These are phyloP conservation scores for Ophiostoma piceae DNA, from an alignment of 2,329 filamentous ascomycete species.

Conservation along the genomic window DNA sequence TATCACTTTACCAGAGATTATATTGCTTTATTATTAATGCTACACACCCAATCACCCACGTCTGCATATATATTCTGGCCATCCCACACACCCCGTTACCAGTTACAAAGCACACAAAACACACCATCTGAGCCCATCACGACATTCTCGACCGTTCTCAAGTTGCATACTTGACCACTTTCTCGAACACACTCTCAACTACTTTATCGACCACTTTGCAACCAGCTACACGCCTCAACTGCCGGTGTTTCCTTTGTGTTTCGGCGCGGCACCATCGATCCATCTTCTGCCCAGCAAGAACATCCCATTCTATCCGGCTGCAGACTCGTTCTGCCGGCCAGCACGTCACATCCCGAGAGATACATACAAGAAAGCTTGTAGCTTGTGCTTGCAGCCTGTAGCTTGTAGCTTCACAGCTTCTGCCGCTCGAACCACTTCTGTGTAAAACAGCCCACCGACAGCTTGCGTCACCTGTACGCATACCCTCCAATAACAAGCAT, in stretches of 20 bases:
- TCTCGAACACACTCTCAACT: not conserved
- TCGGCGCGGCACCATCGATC: not conserved
- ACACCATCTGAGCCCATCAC: constrained; percentile 11
- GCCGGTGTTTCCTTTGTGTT: not conserved
- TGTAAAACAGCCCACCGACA: constrained; percentile 3
- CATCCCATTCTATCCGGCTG: constrained; percentile 10
- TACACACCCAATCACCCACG: not conserved
- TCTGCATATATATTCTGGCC: constrained; percentile 13
- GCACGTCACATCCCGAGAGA: not conserved
- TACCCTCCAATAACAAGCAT: not conserved
- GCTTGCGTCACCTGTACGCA: not conserved
- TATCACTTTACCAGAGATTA: not conserved
- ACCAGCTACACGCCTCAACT: not conserved
- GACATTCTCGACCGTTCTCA: not conserved
- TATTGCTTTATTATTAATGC: not conserved
- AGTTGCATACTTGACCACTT: not conserved
- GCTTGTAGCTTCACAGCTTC: not conserved
- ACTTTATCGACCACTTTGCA: not conserved
- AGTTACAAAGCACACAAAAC: constrained; percentile 17
- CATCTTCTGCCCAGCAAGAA: not conserved
- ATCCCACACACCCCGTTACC: constrained; percentile 7
- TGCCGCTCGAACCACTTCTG: not conserved
- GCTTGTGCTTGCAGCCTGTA: too few species aligned
- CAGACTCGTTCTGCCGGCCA: constrained; percentile 23
- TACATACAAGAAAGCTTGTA: not conserved